Evolutionary conservation across 805 yeast genomes (phyloP).

Genomic region (Clavispora carvajalis): DNA sequence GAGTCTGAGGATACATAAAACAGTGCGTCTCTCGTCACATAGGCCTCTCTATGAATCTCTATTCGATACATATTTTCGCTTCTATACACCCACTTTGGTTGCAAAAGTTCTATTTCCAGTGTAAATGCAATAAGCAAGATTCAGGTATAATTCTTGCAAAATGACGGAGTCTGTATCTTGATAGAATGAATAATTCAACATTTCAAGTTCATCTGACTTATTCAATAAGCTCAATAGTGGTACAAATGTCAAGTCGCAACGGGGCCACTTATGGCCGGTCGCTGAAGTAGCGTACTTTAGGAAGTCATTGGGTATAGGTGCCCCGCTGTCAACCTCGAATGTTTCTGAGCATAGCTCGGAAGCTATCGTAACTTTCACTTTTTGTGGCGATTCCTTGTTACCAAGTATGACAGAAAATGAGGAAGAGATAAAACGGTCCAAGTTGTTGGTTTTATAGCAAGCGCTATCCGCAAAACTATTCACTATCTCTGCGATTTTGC

Average conservation of each 20-base stretch:
- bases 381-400: background rate
- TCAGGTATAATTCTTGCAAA: conserved; percentile 12
- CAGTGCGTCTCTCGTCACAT: too few relatives aligned
- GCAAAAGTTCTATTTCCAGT: conserved; percentile 33
- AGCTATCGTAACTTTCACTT: conserved; percentile 19
- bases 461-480: conserved; percentile 2
- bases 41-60: too few relatives aligned
- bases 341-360: conserved; percentile 31
- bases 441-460: background rate
- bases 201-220: conserved; percentile 27
- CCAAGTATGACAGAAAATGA: background rate
- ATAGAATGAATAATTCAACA: conserved; percentile 23
- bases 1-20: too few relatives aligned
- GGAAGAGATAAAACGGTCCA: background rate
- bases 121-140: conserved; percentile 29
- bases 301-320: conserved; percentile 10
- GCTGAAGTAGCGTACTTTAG: conserved; percentile 19
- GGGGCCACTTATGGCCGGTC: conserved; percentile 32
- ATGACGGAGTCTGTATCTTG: conserved; percentile 6
- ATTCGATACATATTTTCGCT: too few relatives aligned
- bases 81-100: conserved; percentile 10
- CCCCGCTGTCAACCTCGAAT: conserved; percentile 18
- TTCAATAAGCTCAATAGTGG: conserved; percentile 32
- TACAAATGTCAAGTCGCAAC: conserved; percentile 31
- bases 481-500: conserved; percentile 17